phyloP scores from a whole-genome alignment of 2,329 filamentous ascomycete species.

The Fusarium sp. region DNA sequence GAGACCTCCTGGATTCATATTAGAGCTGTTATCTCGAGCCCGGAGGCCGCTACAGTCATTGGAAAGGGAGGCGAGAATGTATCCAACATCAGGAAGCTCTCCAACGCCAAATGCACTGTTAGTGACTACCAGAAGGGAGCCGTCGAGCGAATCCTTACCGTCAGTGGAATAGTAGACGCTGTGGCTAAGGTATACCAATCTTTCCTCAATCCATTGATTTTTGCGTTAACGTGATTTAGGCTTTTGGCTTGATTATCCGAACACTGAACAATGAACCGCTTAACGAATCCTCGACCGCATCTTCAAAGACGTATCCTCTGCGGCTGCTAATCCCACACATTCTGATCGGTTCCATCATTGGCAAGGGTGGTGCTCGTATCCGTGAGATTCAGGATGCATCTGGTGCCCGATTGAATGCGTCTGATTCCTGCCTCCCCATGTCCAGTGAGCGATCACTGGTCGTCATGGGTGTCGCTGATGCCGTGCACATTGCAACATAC shows the following conservation, averaged over 20 bases:
- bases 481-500: slow-evolving; percentile 98
- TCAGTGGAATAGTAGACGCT: slow-evolving; percentile 95
- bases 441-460: slow-evolving; percentile 98
- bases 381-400: slow-evolving; percentile 99
- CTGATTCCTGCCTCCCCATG: slow-evolving; percentile 91
- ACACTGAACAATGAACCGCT: slow-evolving; percentile 98
- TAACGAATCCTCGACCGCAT: slow-evolving; percentile 85
- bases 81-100: slow-evolving; percentile 93
- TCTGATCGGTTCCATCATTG: slow-evolving; percentile 97
- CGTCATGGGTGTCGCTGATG: slow-evolving; percentile 96
- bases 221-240: slow-evolving; percentile 63
- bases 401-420: slow-evolving; percentile 94
- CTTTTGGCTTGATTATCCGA: slow-evolving; percentile 97
- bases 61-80: slow-evolving; percentile 99
- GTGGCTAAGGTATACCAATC: slow-evolving; percentile 83
- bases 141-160: slow-evolving; percentile 96
- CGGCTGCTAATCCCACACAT: slow-evolving; percentile 96
- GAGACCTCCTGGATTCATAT: slow-evolving; percentile 98
- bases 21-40: slow-evolving; percentile 95
- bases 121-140: slow-evolving; percentile 98
- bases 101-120: slow-evolving; percentile 97
- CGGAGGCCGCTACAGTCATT: slow-evolving; percentile 96
- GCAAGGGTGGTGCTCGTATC: slow-evolving; percentile 94
- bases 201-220: not conserved
- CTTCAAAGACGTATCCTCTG: slow-evolving; percentile 97